Percentiles rank a stretch among this genome's conserved stretches.
Evolutionary conservation across 306 rosid genomes (phyloP).

Genomic region (Vicia sativa): DNA sequence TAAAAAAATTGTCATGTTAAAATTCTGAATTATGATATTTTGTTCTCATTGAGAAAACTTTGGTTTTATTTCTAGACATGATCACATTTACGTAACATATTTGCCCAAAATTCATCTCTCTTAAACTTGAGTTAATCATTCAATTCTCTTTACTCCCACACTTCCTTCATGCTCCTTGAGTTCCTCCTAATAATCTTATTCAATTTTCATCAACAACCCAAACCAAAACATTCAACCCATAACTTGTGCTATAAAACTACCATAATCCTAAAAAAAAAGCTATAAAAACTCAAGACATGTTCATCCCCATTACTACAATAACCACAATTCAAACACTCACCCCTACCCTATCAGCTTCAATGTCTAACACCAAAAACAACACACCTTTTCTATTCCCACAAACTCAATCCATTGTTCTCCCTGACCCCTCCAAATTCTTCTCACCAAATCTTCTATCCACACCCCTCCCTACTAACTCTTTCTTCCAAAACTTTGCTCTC

Average conservation of each 20-base stretch:
- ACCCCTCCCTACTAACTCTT: slow-evolving; percentile 90
- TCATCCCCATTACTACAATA: neutral
- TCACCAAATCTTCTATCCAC: slow-evolving; percentile 55
- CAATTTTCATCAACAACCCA: slow-evolving; percentile 3
- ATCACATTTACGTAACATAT: neutral
- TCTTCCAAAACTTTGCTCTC: slow-evolving; percentile 81
- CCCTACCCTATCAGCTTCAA: neutral
- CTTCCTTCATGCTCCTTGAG: slow-evolving; percentile 11
- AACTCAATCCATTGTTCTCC: slow-evolving; percentile 65
- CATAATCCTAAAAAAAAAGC: neutral
- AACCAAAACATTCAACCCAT: neutral
- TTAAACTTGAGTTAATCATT: slow-evolving; percentile 37
- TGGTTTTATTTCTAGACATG: neutral
- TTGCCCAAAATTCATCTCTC: neutral
- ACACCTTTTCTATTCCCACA: slow-evolving; percentile 66
- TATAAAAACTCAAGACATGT: neutral
- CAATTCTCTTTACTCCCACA: slow-evolving; percentile 41
- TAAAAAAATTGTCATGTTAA: neutral
- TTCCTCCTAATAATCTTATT: neutral
- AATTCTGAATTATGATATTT: neutral
- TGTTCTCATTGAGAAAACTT: neutral
- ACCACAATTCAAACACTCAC: neutral
- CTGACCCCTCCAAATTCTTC: slow-evolving; percentile 89
- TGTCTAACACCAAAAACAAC: neutral
- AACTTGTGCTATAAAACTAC: slow-evolving; percentile 20